A percentile compares a stretch with the other conserved stretches of the same genome.
phyloP scores from a whole-genome alignment of 768 basidiomycete genomes.

The Fibroporia radiculosa region DNA sequence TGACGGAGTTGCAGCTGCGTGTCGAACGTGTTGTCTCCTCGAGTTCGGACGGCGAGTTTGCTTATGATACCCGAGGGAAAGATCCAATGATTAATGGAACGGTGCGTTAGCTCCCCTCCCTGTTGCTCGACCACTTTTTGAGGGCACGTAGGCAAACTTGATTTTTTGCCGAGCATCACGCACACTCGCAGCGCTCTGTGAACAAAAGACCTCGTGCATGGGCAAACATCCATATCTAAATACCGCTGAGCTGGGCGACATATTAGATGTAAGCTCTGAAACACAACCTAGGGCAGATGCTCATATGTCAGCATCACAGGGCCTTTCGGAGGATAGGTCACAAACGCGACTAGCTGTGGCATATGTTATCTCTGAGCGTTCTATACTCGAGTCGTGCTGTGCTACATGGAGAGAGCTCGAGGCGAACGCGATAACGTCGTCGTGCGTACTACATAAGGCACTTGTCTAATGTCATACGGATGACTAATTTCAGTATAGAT shows the following conservation, averaged over 20 bases:
- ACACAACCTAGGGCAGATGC: background rate
- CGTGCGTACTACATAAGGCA: too few species aligned
- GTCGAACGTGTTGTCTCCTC: background rate
- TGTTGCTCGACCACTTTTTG: background rate
- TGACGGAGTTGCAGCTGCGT: background rate
- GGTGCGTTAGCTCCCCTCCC: background rate
- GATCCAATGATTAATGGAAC: background rate
- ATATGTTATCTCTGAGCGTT: conserved; percentile 20
- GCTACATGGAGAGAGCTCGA: conserved; percentile 19
- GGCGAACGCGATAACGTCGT: too few species aligned
- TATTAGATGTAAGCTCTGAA: conserved; percentile 9
- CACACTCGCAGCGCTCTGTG: conserved; percentile 2
- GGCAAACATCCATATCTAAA: conserved; percentile 8
- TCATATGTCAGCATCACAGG: conserved; percentile 1
- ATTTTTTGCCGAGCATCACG: conserved; percentile 1
- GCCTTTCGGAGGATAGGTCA: conserved; percentile 4
- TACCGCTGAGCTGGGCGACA: conserved; percentile 2
- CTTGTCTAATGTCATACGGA: too few species aligned
- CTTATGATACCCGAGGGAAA: background rate
- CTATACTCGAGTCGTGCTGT: conserved; percentile 17
- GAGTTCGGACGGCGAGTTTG: background rate
- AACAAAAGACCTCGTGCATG: conserved; percentile 3
- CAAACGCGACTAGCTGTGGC: conserved; percentile 14
- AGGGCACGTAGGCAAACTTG: background rate
- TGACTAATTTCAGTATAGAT: too few species aligned